Base-by-base conservation (phyloP, 2,329 filamentous ascomycete species). In the Fusarium anthophilum region DNA sequence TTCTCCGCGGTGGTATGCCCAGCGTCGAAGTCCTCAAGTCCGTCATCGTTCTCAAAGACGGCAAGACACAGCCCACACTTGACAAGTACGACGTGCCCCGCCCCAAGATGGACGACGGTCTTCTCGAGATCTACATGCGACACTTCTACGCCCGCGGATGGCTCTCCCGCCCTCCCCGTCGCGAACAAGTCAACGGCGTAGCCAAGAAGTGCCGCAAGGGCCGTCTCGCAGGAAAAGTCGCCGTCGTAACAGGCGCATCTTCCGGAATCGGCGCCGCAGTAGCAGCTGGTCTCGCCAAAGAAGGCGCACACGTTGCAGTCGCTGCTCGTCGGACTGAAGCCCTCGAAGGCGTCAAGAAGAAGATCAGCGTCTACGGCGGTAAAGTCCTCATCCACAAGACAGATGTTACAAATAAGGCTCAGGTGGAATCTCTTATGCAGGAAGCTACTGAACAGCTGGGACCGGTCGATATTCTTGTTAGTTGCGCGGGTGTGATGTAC, bases 401-500 rank as follows among this genome's bases (percentile, higher is more conserved):
- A 0, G 93, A 96, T 75, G 92, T 95, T 22, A 94, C 93, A 2
- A 86, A 90, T 77, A 88, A 86, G 69, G 81, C 82, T 9, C 87
- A 95, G 76, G 92, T 95, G 10, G 89, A 93, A 75, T 86, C 87
- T 0, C 89, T 96, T 8, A 85, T 95, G 69, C 81, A 83, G 7
- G 85, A 88, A 1, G 86, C 92, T 3, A 84, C 84, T 32, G 86
- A 88, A 51, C 84, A 91, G 75, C 90, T 95, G 1, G 93, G 93
- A 1, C 89, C 91, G 0, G 86, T 95, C 50, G 93, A 96, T 79
- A 93, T 95, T 58, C 87, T 96, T n/a, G 90, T 96, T 56, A 91
- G 91, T 45, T 94, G 93, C 78, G 94, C 93, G 0, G 93, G 93
- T 41, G 93, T 96, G 79, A 96, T 96, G 93, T 96, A 96, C 84